These are phyloP conservation scores for Trametes versicolor DNA, from an alignment of 1,284 basidiomycete genomes.

Conservation along the genomic window DNA sequence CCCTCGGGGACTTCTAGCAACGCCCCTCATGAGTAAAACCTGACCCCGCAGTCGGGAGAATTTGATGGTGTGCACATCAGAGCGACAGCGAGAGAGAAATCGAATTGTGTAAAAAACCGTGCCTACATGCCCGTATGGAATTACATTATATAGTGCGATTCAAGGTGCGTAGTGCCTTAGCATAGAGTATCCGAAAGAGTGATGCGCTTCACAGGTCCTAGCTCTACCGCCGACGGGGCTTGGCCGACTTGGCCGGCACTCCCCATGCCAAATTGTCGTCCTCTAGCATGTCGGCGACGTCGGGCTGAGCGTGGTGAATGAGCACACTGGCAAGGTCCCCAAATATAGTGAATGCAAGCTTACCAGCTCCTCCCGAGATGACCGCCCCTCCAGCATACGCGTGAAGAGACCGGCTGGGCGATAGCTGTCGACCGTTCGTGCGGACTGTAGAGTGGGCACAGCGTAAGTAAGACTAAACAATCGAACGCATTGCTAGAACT, in stretches of 20 bases:
- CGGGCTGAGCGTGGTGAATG: neutral
- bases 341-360: neutral
- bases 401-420: neutral
- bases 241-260: neutral
- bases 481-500: neutral
- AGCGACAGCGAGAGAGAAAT: neutral
- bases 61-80: neutral
- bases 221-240: neutral
- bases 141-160: neutral
- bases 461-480: neutral
- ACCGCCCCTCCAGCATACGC: neutral
- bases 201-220: neutral
- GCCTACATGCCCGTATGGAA: neutral
- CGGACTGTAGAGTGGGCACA: neutral
- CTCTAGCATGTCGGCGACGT: conserved; percentile 31
- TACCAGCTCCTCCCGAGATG: conserved; percentile 9
- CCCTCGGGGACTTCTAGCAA: too few relatives aligned
- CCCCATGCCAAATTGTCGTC: conserved; percentile 33
- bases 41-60: neutral
- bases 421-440: conserved; percentile 1
- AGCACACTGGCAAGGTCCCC: neutral
- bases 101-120: neutral
- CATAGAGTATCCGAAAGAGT: neutral
- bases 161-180: neutral
- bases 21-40: neutral